phyloP scores from a whole-genome alignment of 495 filamentous ascomycete genomes.

The Bacidia rubella region DNA sequence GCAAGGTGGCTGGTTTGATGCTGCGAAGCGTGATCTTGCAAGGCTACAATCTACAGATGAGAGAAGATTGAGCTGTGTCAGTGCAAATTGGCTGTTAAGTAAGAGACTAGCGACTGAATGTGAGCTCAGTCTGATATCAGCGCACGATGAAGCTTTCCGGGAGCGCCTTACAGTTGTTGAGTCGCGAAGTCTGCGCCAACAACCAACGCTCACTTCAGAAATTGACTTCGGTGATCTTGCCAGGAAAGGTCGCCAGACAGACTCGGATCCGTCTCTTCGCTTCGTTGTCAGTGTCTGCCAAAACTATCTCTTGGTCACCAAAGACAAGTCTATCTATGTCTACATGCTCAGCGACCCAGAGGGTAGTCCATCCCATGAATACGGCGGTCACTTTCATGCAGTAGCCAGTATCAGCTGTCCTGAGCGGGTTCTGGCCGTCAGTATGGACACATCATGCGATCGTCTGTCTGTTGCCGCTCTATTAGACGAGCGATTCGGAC shows the following conservation, averaged over 20 bases:
- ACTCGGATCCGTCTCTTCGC: slow-evolving; percentile 11
- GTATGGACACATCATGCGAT: slow-evolving; percentile 48
- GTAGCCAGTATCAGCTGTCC: slow-evolving; percentile 48
- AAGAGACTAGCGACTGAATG: slow-evolving; percentile 49
- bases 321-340: slow-evolving; percentile 46
- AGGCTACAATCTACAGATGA: slow-evolving; percentile 11
- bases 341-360: slow-evolving; percentile 35
- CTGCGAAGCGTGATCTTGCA: slow-evolving; percentile 27
- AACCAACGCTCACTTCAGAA: slow-evolving; percentile 15
- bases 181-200: slow-evolving; percentile 25
- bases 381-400: slow-evolving; percentile 25
- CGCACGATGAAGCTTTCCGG: slow-evolving; percentile 9
- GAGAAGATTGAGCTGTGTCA: slow-evolving; percentile 19
- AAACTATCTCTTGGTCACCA: slow-evolving; percentile 42
- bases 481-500: slow-evolving; percentile 45
- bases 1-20: slow-evolving; percentile 46
- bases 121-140: slow-evolving; percentile 24
- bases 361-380: slow-evolving; percentile 6
- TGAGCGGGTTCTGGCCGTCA: slow-evolving; percentile 42
- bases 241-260: background rate
- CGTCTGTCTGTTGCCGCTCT: slow-evolving; percentile 48
- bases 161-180: slow-evolving; percentile 32
- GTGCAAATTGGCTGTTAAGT: slow-evolving; percentile 43
- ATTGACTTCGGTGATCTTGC: slow-evolving; percentile 20
- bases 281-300: slow-evolving; percentile 49